Evolutionary conservation across 2,329 filamentous ascomycete species (phyloP).

Genomic region (Ophiosphaerella korrae): DNA sequence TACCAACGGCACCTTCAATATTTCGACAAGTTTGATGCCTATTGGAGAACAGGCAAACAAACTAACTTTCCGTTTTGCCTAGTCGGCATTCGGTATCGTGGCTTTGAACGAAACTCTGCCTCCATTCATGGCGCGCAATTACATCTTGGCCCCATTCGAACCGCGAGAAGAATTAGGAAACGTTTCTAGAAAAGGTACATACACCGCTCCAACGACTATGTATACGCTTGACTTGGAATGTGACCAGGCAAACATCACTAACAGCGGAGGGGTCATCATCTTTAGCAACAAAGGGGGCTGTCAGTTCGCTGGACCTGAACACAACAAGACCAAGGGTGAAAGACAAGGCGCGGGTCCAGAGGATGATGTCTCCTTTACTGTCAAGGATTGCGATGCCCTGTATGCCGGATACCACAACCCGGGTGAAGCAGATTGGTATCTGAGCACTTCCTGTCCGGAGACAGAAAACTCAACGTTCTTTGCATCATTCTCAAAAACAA

Average conservation of each 20-base stretch:
- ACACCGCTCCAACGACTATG: constrained; percentile 32
- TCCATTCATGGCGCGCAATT: constrained; percentile 51
- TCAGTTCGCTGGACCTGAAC: too few relatives aligned
- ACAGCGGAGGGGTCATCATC: too few relatives aligned
- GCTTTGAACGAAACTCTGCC: constrained; percentile 56
- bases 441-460: constrained; percentile 36
- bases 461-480: constrained; percentile 44
- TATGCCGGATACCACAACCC: constrained; percentile 54
- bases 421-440: constrained; percentile 39
- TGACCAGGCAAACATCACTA: too few relatives aligned
- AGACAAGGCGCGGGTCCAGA: too few relatives aligned
- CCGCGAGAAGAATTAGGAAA: constrained; percentile 13
- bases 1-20: background rate
- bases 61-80: constrained; percentile 48
- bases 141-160: constrained; percentile 53
- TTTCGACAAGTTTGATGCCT: constrained; percentile 32
- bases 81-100: constrained; percentile 53
- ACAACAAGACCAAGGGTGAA: too few relatives aligned
- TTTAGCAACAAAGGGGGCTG: too few relatives aligned
- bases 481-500: constrained; percentile 16
- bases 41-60: constrained; percentile 31
- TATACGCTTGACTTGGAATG: constrained; percentile 46
- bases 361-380: background rate
- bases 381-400: constrained; percentile 35
- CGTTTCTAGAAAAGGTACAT: constrained; percentile 14